A percentile compares a stretch with the other conserved stretches of the same genome.
Conservation (phyloP, 768 basidiomycete species). For the Boletus vermiculosoides region DNA sequence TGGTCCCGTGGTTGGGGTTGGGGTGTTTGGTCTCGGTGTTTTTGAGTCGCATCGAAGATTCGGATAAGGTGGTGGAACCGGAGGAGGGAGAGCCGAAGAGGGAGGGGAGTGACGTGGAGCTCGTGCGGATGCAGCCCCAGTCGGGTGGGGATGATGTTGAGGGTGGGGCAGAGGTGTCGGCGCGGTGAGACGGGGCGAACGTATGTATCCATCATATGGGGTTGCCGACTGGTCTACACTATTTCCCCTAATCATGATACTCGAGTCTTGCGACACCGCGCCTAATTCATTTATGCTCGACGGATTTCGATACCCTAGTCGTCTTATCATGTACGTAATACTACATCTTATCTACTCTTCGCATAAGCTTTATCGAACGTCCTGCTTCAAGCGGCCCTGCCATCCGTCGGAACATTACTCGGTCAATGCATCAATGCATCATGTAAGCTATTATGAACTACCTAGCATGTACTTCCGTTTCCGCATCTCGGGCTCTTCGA, state of each 20-base stretch:
- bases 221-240: neutral
- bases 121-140: neutral
- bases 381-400: too few species aligned
- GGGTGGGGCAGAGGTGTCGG: neutral
- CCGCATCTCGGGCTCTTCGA: too few species aligned
- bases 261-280: neutral
- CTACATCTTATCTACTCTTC: too few species aligned
- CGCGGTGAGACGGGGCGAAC: neutral
- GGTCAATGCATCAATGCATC: too few species aligned
- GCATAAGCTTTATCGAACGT: too few species aligned
- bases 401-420: too few species aligned
- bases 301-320: too few species aligned
- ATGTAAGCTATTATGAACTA: too few species aligned
- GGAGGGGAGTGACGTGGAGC: neutral
- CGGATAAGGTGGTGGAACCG: conserved; percentile 3
- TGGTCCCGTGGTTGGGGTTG: conserved; percentile 47
- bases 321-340: too few species aligned
- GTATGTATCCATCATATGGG: neutral
- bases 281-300: neutral
- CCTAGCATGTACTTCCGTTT: too few species aligned
- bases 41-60: conserved; percentile 37
- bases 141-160: neutral
- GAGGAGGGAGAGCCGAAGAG: neutral
- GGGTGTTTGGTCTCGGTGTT: conserved; percentile 37
- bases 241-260: neutral